Evolutionary conservation across 2,329 filamentous ascomycete species (phyloP).

Genomic region (Meredithiella fracta): DNA sequence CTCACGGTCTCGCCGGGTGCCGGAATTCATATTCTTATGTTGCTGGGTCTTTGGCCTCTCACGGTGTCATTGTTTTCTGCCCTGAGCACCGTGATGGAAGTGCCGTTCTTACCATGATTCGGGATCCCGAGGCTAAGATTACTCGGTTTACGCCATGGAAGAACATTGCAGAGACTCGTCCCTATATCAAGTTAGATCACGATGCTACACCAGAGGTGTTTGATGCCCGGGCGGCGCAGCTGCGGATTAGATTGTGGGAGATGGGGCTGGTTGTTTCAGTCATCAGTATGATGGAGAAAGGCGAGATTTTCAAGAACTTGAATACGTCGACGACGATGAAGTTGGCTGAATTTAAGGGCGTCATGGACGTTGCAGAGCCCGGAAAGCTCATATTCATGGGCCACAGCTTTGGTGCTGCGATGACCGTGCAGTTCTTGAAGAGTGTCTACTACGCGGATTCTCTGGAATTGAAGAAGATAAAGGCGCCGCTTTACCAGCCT

Average conservation of each 20-base stretch:
- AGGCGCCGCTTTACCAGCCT: conserved; percentile 46
- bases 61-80: conserved; percentile 66
- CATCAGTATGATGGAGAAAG: conserved; percentile 47
- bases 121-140: conserved; percentile 36
- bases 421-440: conserved; percentile 62
- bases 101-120: conserved; percentile 56
- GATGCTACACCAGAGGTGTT: conserved; percentile 48
- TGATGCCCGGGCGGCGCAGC: conserved; percentile 49
- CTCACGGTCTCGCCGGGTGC: conserved; percentile 66
- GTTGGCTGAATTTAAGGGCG: conserved; percentile 42
- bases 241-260: conserved; percentile 66
- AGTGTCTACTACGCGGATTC: conserved; percentile 50
- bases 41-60: conserved; percentile 59
- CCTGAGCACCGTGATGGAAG: conserved; percentile 74
- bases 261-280: conserved; percentile 54
- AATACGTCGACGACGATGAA: conserved; percentile 30
- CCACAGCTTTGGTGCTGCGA: conserved; percentile 68
- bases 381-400: conserved; percentile 61
- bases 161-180: conserved; percentile 19
- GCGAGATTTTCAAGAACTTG: conserved; percentile 33
- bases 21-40: conserved; percentile 77
- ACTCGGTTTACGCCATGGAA: conserved; percentile 16
- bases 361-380: conserved; percentile 51
- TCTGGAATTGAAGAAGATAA: conserved; percentile 30
- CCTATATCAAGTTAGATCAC: conserved; percentile 43